Conservation (phyloP, 768 basidiomycete species). For the Mrakia hoshinonis region DNA sequence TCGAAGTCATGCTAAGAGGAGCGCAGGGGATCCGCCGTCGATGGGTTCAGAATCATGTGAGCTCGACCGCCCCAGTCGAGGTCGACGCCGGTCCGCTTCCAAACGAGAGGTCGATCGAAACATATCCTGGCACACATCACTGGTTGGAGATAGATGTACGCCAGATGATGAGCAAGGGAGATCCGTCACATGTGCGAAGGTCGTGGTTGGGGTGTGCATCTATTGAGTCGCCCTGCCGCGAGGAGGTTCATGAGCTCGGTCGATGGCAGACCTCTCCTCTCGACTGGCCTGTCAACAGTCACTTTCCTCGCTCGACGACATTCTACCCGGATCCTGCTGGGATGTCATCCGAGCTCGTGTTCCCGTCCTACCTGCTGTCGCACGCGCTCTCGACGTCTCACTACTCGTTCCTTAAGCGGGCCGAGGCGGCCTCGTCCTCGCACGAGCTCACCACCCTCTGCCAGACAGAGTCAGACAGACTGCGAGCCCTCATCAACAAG, state of each 20-base stretch:
- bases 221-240: too few relatives aligned
- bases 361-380: constrained; percentile 18
- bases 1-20: not conserved
- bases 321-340: not conserved
- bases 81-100: too few relatives aligned
- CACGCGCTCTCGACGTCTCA: constrained; percentile 44
- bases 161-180: too few relatives aligned
- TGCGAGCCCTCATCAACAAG: constrained; percentile 51
- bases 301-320: not conserved
- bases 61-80: too few relatives aligned
- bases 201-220: too few relatives aligned
- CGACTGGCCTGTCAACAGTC: not conserved
- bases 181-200: too few relatives aligned
- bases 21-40: too few relatives aligned
- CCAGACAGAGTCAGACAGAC: constrained; percentile 51
- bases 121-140: too few relatives aligned
- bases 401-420: constrained; percentile 63
- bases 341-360: not conserved
- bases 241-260: not conserved
- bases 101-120: too few relatives aligned
- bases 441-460: constrained; percentile 58
- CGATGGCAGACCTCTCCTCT: not conserved
- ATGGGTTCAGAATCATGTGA: too few relatives aligned
- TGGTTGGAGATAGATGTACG: too few relatives aligned
- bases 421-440: constrained; percentile 55